phyloP scores from a whole-genome alignment of 2,329 filamentous ascomycete species.

The Chaetomium strumarium region DNA sequence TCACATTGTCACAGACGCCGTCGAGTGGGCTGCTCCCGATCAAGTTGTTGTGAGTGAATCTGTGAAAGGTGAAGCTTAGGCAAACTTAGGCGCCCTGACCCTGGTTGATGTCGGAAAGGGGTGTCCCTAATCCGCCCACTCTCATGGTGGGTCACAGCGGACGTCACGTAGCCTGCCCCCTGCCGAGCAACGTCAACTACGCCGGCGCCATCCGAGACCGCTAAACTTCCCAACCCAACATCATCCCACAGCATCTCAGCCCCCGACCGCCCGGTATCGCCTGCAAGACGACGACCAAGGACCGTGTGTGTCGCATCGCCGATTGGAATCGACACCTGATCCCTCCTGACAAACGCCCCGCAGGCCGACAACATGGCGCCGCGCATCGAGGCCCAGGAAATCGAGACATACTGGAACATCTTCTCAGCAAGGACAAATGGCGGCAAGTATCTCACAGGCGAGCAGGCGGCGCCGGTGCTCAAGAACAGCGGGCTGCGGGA shows the following conservation, averaged over 20 bases:
- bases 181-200: no score
- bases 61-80: no score
- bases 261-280: not conserved
- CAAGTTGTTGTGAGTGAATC: no score
- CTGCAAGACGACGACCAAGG: not conserved
- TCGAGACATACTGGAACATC: conserved; percentile 63
- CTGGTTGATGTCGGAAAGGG: no score
- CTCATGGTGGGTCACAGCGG: no score
- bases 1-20: no score
- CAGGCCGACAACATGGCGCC: conserved; percentile 31
- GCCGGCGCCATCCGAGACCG: no score
- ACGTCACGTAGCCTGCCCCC: no score
- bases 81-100: no score
- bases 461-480: conserved; percentile 55
- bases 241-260: not conserved
- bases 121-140: no score
- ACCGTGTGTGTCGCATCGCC: not conserved
- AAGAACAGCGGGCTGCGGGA: conserved; percentile 59
- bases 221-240: not conserved
- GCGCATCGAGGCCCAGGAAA: conserved; percentile 56
- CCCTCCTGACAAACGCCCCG: not conserved
- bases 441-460: conserved; percentile 54
- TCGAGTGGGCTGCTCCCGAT: no score
- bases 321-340: not conserved
- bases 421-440: conserved; percentile 55